Evolutionary conservation across 164 flowering plant genomes (phyloP).

Genomic region (Liriodendron chinense): DNA sequence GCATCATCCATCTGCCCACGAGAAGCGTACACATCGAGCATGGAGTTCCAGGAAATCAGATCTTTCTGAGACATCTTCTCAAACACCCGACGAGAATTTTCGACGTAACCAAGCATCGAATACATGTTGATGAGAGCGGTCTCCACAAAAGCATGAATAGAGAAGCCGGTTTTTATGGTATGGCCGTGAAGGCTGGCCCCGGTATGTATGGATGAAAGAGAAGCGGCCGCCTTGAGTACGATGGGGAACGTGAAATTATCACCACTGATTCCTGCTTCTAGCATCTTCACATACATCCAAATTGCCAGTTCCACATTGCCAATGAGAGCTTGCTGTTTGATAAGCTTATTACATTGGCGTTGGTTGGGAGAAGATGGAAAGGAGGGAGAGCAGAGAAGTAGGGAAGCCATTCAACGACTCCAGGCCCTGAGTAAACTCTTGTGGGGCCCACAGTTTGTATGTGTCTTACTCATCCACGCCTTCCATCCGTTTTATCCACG

Average conservation of each 20-base stretch:
- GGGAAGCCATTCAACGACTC: conserved; percentile 5
- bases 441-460: too few species aligned
- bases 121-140: conserved; percentile 36
- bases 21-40: conserved; percentile 38
- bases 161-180: conserved; percentile 28
- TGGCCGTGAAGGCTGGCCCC: conserved; percentile 37
- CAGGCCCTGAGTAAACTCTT: neutral
- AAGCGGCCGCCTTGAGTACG: conserved; percentile 29
- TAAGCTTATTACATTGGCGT: conserved; percentile 25
- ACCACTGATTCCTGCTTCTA: conserved; percentile 11
- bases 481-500: too few species aligned
- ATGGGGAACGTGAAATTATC: conserved; percentile 39
- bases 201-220: neutral
- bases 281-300: conserved; percentile 17
- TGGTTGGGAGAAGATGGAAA: neutral
- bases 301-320: conserved; percentile 21
- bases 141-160: conserved; percentile 30
- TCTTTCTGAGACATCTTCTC: conserved; percentile 31
- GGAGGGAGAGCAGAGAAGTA: neutral
- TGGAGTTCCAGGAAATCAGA: conserved; percentile 40
- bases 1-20: conserved; percentile 31
- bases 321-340: conserved; percentile 19
- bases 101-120: conserved; percentile 3
- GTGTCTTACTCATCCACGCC: too few species aligned
- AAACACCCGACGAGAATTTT: conserved; percentile 29